Conservation (phyloP, 768 basidiomycete species). For the Mycena galericulata region DNA sequence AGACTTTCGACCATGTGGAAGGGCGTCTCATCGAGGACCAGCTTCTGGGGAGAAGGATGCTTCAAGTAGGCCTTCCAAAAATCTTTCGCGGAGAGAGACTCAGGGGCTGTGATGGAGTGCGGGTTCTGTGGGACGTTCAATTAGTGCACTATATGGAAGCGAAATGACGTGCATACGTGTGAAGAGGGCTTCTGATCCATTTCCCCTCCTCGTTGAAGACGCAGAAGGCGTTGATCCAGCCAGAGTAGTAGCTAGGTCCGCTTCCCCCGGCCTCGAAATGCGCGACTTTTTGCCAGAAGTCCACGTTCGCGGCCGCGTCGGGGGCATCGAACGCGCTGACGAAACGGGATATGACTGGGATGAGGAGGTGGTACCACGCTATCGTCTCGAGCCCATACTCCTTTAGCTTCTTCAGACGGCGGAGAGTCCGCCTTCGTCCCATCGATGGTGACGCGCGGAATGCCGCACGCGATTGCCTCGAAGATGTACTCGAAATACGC, state of each 20-base stretch:
- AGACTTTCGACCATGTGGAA: not conserved
- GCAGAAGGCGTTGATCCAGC: too few species aligned
- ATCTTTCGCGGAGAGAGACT: not conserved
- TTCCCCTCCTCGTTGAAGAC: slow-evolving; percentile 26
- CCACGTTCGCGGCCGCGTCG: too few species aligned
- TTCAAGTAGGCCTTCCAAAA: not conserved
- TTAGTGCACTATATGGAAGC: too few species aligned
- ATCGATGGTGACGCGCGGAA: slow-evolving; percentile 19
- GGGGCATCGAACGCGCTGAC: slow-evolving; percentile 6
- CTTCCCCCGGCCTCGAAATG: too few species aligned
- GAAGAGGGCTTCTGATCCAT: slow-evolving; percentile 21
- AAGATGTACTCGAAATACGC: too few species aligned
- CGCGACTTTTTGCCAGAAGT: too few species aligned
- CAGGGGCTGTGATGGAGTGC: not conserved
- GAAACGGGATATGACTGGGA: slow-evolving; percentile 1
- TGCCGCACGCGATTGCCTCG: too few species aligned
- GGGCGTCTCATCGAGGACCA: too few species aligned
- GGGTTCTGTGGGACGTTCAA: too few species aligned
- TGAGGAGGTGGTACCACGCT: slow-evolving; percentile 32
- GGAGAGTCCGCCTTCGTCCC: slow-evolving; percentile 38
- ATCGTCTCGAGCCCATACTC: slow-evolving; percentile 35
- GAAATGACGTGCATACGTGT: not conserved
- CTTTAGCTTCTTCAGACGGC: slow-evolving; percentile 37
- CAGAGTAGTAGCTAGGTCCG: too few species aligned
- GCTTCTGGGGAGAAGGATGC: too few species aligned